Evolutionary conservation across 2,329 filamentous ascomycete genomes (phyloP).

Genomic region (Coniella vitis): DNA sequence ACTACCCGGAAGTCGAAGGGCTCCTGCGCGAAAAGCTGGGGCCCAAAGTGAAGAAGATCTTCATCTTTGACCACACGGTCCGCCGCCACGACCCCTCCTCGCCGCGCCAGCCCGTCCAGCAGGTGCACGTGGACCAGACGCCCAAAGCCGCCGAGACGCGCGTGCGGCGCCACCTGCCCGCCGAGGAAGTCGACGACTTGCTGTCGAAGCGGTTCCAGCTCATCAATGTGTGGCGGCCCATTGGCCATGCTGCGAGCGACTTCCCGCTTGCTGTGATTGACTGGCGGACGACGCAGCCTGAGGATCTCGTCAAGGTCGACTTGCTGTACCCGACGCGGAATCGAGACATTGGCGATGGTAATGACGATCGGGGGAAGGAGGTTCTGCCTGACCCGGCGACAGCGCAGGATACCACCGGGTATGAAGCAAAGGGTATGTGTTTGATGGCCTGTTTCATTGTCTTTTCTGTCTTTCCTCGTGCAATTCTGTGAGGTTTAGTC

Average conservation of each 20-base stretch:
- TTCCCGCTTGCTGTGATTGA: slow-evolving; percentile 60
- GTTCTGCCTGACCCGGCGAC: slow-evolving; percentile 40
- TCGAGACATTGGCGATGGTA: slow-evolving; percentile 25
- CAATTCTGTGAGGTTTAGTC: too few relatives aligned
- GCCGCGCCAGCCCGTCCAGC: slow-evolving; percentile 58
- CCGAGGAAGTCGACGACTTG: slow-evolving; percentile 48
- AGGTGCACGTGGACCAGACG: slow-evolving; percentile 68
- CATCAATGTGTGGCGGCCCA: slow-evolving; percentile 67
- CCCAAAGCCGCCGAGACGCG: slow-evolving; percentile 53
- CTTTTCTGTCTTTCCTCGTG: too few relatives aligned
- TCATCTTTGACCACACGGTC: slow-evolving; percentile 69
- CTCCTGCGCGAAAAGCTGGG: slow-evolving; percentile 46
- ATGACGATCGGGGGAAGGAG: slow-evolving; percentile 54
- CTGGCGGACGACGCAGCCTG: slow-evolving; percentile 50
- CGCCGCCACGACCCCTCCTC: slow-evolving; percentile 46
- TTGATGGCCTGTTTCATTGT: too few relatives aligned
- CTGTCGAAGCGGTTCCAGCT: slow-evolving; percentile 55
- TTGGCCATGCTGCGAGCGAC: slow-evolving; percentile 54
- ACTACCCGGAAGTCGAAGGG: slow-evolving; percentile 56
- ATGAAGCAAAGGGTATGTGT: slow-evolving; percentile 41
- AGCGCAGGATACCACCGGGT: slow-evolving; percentile 47
- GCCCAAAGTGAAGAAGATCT: slow-evolving; percentile 50
- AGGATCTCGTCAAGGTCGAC: slow-evolving; percentile 54
- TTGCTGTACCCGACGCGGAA: slow-evolving; percentile 52
- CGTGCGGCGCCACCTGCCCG: slow-evolving; percentile 53